phyloP scores from a whole-genome alignment of 345 rosid genomes.

The Arabis hirsuta region DNA sequence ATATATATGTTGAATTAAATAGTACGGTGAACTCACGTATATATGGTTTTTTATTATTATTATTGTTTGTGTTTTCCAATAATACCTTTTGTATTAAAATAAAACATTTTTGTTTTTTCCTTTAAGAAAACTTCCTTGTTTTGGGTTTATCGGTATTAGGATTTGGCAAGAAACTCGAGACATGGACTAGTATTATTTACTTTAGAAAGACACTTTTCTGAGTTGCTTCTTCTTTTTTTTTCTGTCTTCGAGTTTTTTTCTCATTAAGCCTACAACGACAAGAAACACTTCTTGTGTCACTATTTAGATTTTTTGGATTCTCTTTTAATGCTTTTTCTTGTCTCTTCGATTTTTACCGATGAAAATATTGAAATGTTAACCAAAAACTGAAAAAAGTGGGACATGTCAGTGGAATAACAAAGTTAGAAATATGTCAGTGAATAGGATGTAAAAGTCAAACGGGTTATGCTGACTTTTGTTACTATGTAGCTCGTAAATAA shows the following conservation, averaged over 20 bases:
- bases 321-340: conserved; percentile 2
- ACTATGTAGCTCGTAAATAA: not conserved
- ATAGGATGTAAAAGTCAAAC: conserved; percentile 27
- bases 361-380: conserved; percentile 16
- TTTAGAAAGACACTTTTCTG: conserved; percentile 2
- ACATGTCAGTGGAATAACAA: conserved; percentile 1
- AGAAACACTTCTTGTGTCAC: conserved; percentile 26
- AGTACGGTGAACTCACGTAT: not conserved
- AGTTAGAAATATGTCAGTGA: conserved; percentile 12
- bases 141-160: conserved; percentile 32
- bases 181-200: conserved; percentile 13
- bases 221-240: conserved; percentile 2
- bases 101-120: not conserved
- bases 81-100: not conserved
- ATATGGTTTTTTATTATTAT: not conserved
- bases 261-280: conserved; percentile 5
- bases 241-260: too few species aligned
- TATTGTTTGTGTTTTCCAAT: not conserved
- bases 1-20: too few species aligned
- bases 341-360: conserved; percentile 16
- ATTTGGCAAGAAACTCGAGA: conserved; percentile 36
- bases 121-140: conserved; percentile 1
- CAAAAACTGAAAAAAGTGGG: conserved; percentile 12
- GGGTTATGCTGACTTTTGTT: conserved; percentile 16
- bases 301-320: conserved; percentile 27